Evolutionary conservation across 805 yeast genomes (phyloP).

Genomic region (Hagleromyces aurorensis): DNA sequence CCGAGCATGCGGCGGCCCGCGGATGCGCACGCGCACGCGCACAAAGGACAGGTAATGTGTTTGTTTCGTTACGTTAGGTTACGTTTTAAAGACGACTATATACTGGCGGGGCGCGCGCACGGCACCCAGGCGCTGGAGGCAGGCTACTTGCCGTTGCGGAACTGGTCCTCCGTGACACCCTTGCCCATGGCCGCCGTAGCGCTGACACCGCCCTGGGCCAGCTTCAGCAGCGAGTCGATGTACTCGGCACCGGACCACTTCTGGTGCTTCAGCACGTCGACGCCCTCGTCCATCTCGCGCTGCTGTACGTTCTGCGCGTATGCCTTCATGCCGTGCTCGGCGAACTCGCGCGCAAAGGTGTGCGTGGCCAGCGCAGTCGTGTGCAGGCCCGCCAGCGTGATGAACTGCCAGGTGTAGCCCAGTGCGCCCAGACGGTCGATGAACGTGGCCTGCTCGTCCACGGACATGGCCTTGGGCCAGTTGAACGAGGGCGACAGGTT

Average conservation of each 20-base stretch:
- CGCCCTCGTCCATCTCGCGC: slow-evolving; percentile 79
- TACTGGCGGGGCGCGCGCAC: too few species aligned
- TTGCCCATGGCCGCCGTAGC: slow-evolving; percentile 98
- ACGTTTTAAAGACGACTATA: too few species aligned
- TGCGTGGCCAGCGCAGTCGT: slow-evolving; percentile 90
- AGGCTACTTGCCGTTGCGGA: too few species aligned
- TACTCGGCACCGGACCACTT: slow-evolving; percentile 99
- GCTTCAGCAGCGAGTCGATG: slow-evolving; percentile 80
- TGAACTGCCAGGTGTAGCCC: slow-evolving; percentile 97
- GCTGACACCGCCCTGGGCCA: slow-evolving; percentile 89
- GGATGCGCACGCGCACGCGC: too few species aligned
- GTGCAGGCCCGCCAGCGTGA: slow-evolving; percentile 94
- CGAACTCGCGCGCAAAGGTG: slow-evolving; percentile 69
- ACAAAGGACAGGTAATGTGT: too few species aligned
- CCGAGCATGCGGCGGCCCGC: too few species aligned
- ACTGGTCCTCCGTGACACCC: slow-evolving; percentile 97
- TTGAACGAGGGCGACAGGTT: slow-evolving; percentile 96
- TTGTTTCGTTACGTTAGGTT: too few species aligned
- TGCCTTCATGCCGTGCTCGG: slow-evolving; percentile 87
- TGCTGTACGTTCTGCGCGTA: slow-evolving; percentile 84
- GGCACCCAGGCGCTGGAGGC: too few species aligned
- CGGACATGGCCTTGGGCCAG: slow-evolving; percentile 92
- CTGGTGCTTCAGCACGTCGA: slow-evolving; percentile 95
- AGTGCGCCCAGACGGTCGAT: slow-evolving; percentile 77
- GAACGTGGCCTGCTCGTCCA: slow-evolving; percentile 83